Evolutionary conservation across 2,329 filamentous ascomycete genomes (phyloP).

Genomic region (Colletotrichum sidae): DNA sequence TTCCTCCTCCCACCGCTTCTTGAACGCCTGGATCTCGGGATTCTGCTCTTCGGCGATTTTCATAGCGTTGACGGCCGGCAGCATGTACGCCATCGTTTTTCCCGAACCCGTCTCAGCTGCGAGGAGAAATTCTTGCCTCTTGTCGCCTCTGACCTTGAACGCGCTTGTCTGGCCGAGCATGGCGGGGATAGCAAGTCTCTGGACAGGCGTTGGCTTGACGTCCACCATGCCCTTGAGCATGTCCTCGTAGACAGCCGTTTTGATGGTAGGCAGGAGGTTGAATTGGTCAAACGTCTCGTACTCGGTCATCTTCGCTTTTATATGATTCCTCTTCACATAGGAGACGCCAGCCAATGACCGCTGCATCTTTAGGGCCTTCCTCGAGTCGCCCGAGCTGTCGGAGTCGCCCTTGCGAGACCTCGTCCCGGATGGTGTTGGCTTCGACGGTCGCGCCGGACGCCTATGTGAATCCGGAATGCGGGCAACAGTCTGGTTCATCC

Average conservation of each 20-base stretch:
- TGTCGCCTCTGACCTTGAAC: constrained; percentile 44
- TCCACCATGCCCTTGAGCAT: constrained; percentile 80
- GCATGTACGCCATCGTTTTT: constrained; percentile 92
- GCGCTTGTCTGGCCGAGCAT: constrained; percentile 71
- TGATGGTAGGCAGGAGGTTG: constrained; percentile 76
- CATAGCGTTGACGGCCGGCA: constrained; percentile 86
- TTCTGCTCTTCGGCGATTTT: constrained; percentile 80
- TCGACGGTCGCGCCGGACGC: constrained; percentile 9
- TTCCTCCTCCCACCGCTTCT: constrained; percentile 65
- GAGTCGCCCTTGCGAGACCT: constrained; percentile 45
- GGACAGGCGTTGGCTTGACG: constrained; percentile 86
- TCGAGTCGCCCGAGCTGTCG: constrained; percentile 39
- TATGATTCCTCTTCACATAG: constrained; percentile 72
- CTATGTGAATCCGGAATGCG: constrained; percentile 43
- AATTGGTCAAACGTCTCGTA: constrained; percentile 87
- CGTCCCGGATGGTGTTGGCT: constrained; percentile 47
- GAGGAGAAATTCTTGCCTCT: constrained; percentile 75
- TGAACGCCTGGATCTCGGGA: constrained; percentile 66
- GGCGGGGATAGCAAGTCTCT: constrained; percentile 87
- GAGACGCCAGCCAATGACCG: constrained; percentile 79
- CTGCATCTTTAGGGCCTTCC: constrained; percentile 95
- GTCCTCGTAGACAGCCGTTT: constrained; percentile 77
- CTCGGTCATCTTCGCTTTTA: constrained; percentile 69
- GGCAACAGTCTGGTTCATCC: constrained; percentile 67
- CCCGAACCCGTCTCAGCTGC: constrained; percentile 97